Evolutionary conservation across 2,329 filamentous ascomycete genomes (phyloP), one percentile per base, ranked within the genome.

Genomic region (Stemphylium beticola): DNA sequence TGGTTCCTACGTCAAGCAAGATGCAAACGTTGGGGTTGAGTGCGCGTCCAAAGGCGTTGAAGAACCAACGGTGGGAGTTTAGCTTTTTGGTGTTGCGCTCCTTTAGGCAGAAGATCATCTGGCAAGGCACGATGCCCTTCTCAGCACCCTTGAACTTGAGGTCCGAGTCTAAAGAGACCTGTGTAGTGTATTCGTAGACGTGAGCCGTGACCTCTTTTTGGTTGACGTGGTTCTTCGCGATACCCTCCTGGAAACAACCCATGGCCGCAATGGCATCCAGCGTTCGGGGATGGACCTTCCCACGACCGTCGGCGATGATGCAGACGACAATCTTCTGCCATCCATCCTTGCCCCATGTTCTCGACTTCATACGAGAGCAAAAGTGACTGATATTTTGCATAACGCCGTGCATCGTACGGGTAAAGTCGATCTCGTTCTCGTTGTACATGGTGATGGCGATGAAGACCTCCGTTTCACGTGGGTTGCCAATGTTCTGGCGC

Each of bases 321-420:
- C 92, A 97, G 0, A 99, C 93, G 0, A 99, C 95, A 69, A 99
- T 97, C 81, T 99, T 99, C 77, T 99, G 92, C 95, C 95, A 99
- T 4, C 95, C 95, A 48, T 91, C 87, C 66, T 96, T 96, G 34
- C 95, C 96, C 95, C 95, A 99, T 0, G 93, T 98, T 55, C 95
- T 86, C 5, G 92, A 96, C 74, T 95, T 93, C 49, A 88, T 90
- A 48, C 95, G 88, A 17, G 89, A 92, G 81, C 95, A 99, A 77
- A 99, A 97, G 74, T 98, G 95, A 12, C 91, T 87, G 67, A 99
- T 93, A 74, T 99, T 99, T 75, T 96, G 92, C 91, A 99, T 96
- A 52, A 99, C 91, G 50, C 93, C 95, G 74, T 98, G 92, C 93
- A 99, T 98, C 0, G 95, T 99, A 41, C 95, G 87, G 6, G 95